Evolutionary conservation across 306 rosid species (phyloP), one percentile per base, ranked within the genome.

Genomic region (Alnus rubra): DNA sequence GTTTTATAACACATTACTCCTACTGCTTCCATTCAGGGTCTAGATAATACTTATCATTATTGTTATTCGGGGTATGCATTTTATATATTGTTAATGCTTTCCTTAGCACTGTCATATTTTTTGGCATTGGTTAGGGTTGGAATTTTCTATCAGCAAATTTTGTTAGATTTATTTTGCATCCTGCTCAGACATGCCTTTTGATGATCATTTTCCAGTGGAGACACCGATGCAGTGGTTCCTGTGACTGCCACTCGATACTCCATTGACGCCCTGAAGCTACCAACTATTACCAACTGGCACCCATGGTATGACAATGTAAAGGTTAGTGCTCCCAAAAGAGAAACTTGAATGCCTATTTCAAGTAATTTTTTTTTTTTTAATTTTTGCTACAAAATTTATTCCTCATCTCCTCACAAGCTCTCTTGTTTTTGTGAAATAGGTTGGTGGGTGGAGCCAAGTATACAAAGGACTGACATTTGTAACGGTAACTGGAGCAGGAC

Each of bases 361-460:
- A 9, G 58, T n/a, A 50, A 74, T 69, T 6, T 4, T 28, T 31
- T 10, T 16, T 23, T 16, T 16, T 4, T n/a, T n/a, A n/a, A n/a
- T n/a, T n/a, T 23, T 23, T 33, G 12, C 33, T 56, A 9, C 6
- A 8, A 56, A 56, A 7, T 56, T 23, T 18, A 18, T 52, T 23
- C 15, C 15, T 18, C 70, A 30, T 48, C 68, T 69, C 23, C 75
- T 86, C 69, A 84, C 70, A 79, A 77, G 76, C 63, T 64, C 80
- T 81, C 13, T 31, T 76, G 7, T 79, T 37, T 13, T 13, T 86
- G 74, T 76, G 73, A 78, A 30, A 49, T 30, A 95, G 98, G 94
- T 93, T 82, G 93, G 99, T 71, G 99, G 99, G 6, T 91, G 99
- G 96, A 87, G 89, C 85, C 98, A 93, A 87, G 89, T 89, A 52